Conservation (phyloP, 2,329 filamentous ascomycete species). For the Botrytis aclada region DNA sequence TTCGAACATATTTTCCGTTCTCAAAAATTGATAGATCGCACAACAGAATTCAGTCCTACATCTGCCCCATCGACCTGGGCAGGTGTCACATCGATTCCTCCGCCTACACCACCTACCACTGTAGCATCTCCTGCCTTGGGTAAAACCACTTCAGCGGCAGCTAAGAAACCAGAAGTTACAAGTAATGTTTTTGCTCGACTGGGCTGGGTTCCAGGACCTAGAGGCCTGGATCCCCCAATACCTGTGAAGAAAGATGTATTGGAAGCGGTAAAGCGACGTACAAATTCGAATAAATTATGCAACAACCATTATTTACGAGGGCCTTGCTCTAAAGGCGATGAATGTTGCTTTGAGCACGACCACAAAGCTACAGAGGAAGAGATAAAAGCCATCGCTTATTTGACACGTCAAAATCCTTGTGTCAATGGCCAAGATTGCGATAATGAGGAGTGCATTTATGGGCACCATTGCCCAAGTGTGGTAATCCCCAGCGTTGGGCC, state of each 20-base stretch:
- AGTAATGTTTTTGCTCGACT: conserved; percentile 4
- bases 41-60: conserved; percentile 28
- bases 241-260: conserved; percentile 46
- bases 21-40: conserved; percentile 49
- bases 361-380: conserved; percentile 54
- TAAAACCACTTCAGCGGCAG: conserved; percentile 25
- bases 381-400: conserved; percentile 52
- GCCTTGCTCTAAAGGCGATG: conserved; percentile 52
- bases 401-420: conserved; percentile 58
- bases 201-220: conserved; percentile 52
- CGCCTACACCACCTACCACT: conserved; percentile 23
- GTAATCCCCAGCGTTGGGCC: conserved; percentile 21
- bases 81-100: conserved; percentile 34
- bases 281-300: conserved; percentile 54
- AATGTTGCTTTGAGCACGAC: conserved; percentile 56
- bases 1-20: conserved; percentile 52
- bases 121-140: conserved; percentile 20
- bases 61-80: conserved; percentile 32
- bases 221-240: conserved; percentile 54
- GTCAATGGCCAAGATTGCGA: conserved; percentile 56
- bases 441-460: conserved; percentile 58
- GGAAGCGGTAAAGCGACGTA: conserved; percentile 55
- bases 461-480: conserved; percentile 48
- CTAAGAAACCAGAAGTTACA: conserved; percentile 23
- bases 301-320: conserved; percentile 61